A percentile compares a stretch with the other conserved stretches of the same genome.
These are phyloP conservation scores for Aspergillus candidus DNA, from an alignment of 2,329 filamentous ascomycete genomes.

Conservation along the genomic window DNA sequence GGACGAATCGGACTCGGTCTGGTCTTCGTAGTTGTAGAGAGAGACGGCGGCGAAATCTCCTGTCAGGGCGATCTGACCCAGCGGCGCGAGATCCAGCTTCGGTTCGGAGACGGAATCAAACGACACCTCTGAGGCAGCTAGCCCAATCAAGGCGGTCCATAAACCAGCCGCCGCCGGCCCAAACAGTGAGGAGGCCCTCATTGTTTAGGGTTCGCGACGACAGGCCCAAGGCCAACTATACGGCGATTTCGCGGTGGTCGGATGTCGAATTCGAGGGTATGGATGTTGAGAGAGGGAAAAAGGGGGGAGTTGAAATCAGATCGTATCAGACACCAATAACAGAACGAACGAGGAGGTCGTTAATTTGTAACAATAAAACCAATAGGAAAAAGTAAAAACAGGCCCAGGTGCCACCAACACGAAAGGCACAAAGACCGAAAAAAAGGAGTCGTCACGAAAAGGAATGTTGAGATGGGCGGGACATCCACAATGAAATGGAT, in stretches of 20 bases:
- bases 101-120: constrained; percentile 33
- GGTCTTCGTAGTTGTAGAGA: constrained; percentile 76
- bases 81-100: constrained; percentile 62
- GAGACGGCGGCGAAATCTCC: constrained; percentile 92
- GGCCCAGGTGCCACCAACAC: constrained; percentile 10
- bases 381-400: constrained; percentile 6
- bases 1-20: constrained; percentile 56
- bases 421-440: constrained; percentile 3
- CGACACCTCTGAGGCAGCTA: constrained; percentile 27
- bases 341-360: neutral
- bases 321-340: neutral
- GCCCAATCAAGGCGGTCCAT: constrained; percentile 25
- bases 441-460: constrained; percentile 15
- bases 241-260: constrained; percentile 5
- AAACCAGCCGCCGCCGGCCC: constrained; percentile 39
- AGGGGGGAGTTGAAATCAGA: constrained; percentile 11
- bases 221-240: constrained; percentile 17
- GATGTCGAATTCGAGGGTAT: constrained; percentile 4
- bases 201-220: constrained; percentile 37
- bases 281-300: constrained; percentile 7
- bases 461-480: constrained; percentile 13
- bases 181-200: constrained; percentile 43
- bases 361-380: constrained; percentile 2
- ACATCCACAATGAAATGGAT: neutral
- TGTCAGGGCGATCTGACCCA: constrained; percentile 78